These are phyloP conservation scores for Scopulariopsis brevicaulis DNA, from an alignment of 2,329 filamentous ascomycete species.

Conservation along the genomic window DNA sequence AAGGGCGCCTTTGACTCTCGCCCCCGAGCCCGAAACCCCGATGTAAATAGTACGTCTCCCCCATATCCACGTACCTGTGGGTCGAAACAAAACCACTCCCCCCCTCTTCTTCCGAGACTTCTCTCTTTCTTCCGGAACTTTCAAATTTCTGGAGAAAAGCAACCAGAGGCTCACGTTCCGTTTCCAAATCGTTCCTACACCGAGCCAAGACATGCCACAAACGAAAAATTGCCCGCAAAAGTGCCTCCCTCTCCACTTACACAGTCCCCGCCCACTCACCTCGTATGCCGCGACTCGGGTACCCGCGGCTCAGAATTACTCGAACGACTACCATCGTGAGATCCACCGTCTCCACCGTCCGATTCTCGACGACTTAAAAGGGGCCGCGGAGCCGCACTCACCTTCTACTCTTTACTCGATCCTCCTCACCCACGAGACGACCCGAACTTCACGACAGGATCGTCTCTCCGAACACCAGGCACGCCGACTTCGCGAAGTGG, in stretches of 20 bases:
- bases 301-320: background rate
- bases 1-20: background rate
- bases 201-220: background rate
- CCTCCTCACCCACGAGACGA: background rate
- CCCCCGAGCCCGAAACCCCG: background rate
- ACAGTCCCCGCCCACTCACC: background rate
- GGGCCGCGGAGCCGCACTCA: background rate
- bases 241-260: background rate
- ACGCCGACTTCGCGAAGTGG: background rate
- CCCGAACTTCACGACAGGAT: background rate
- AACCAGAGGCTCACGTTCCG: background rate
- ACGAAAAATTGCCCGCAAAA: background rate
- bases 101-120: background rate
- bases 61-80: background rate
- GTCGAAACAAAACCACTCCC: background rate
- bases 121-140: background rate
- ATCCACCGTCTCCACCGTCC: background rate
- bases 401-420: background rate
- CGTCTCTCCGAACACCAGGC: background rate
- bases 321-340: background rate
- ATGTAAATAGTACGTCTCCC: background rate
- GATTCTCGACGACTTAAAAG: background rate
- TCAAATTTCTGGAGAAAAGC: too few species aligned
- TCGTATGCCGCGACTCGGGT: background rate
- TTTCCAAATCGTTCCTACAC: background rate